Base-by-base conservation (phyloP, 345 rosid genomes). In the Citrus glauca region DNA sequence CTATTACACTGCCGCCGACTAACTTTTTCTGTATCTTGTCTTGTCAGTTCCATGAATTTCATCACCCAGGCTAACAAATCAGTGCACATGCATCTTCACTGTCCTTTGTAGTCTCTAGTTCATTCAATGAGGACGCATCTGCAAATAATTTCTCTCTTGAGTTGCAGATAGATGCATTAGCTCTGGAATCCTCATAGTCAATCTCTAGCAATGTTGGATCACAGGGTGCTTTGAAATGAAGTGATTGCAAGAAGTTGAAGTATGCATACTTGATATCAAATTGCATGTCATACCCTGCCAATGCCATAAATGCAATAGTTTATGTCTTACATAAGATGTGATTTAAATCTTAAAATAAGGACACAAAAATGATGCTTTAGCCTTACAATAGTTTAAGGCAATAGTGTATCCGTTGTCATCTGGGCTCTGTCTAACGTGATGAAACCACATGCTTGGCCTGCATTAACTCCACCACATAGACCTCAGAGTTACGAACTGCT, bases 361-460 rank as follows among this genome's bases (percentile, higher is more conserved):
- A 13, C 30, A 38, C 25, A 59, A 50, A 42, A 13, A 13, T 3
- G 17, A 45, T 45, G 17, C 50, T 42, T 42, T 32, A 53, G 66
- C 35, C 93, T 87, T 89, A 91, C 97, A 95, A 82, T 93, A 93
- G 83, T 93, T 95, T 60, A 93, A 78, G 38, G 99, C 96, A 84
- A 93, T 88, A 2, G 94, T 88, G 75, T 85, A 86, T 71, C 95
- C 97, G 4, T 84, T 72, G 30, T 90, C 91, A 84, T 87, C 96
- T 45, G 94, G 87, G 72, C 76, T 87, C 85, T 95, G 98, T 61
- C 91, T 87, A 59, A 95, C 98, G 83, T 95, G 96, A 88, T 95
- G 98, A 86, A 92, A 95, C 99, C 97, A 92, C 98, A 93, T 93
- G 73, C 99, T 95, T 75, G 97, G 99, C 88, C 98, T 95, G 86